These are phyloP conservation scores for Mycena sp. DNA, from an alignment of 1,284 basidiomycete genomes.

Conservation along the genomic window DNA sequence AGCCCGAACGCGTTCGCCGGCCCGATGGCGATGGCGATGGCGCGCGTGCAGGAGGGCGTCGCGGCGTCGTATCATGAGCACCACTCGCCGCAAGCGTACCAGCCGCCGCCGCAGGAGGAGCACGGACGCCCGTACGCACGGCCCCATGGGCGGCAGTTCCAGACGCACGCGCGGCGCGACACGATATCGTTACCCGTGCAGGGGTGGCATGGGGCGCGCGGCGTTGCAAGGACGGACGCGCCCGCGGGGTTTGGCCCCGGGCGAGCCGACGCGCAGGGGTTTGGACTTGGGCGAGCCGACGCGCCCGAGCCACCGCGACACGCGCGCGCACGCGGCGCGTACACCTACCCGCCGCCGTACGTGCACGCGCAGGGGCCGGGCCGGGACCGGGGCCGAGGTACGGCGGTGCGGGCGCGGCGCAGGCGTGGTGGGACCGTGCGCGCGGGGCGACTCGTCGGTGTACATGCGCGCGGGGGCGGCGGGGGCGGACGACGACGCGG, in stretches of 20 bases:
- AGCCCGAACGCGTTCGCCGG: no score
- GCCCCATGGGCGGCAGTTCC: background rate
- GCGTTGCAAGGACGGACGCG: no score
- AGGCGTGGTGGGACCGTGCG: conserved; percentile 21
- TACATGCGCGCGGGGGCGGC: background rate
- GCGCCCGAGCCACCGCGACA: no score
- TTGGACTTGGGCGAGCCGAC: no score
- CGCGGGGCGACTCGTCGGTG: background rate
- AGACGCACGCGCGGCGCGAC: conserved; percentile 19
- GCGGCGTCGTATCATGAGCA: background rate
- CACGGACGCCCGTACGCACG: conserved; percentile 4
- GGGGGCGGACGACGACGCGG: background rate
- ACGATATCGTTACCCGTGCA: conserved; percentile 22
- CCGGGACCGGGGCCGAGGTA: conserved; percentile 11
- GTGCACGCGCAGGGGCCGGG: background rate
- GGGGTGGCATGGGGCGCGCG: no score
- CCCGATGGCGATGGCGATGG: no score
- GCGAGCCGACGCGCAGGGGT: background rate
- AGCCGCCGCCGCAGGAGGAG: background rate
- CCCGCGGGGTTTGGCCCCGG: background rate
- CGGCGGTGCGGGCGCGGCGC: background rate
- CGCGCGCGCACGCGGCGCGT: conserved; percentile 11
- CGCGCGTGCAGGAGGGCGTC: background rate
- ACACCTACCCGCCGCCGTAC: conserved; percentile 25
- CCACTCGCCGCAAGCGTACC: background rate